These are phyloP conservation scores for Croton laevigatus DNA, from an alignment of 441 rosid species.

Conservation along the genomic window DNA sequence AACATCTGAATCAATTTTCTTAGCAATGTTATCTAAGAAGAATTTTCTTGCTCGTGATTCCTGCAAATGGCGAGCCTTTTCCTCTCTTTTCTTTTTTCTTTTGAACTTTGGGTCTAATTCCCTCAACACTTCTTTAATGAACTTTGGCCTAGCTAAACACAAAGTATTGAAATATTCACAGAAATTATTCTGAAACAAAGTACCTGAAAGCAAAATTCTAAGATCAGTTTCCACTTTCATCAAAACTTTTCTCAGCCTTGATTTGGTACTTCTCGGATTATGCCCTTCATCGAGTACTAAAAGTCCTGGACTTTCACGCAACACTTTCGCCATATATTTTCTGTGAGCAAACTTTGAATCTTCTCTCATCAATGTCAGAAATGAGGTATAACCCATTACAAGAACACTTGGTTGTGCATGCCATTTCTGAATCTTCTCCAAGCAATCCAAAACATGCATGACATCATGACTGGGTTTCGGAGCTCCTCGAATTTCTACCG, in stretches of 20 bases:
- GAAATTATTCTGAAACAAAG: constrained; percentile 95
- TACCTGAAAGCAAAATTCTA: constrained; percentile 84
- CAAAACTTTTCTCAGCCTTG: constrained; percentile 83
- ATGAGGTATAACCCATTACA: constrained; percentile 95
- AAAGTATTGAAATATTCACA: constrained; percentile 94
- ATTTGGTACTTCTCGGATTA: constrained; percentile 92
- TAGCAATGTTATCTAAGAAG: constrained; percentile 73
- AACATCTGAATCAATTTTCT: constrained; percentile 61
- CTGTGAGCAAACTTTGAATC: constrained; percentile 78
- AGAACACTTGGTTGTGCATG: constrained; percentile 89
- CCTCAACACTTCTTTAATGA: constrained; percentile 65
- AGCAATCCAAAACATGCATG: constrained; percentile 91
- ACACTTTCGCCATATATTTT: constrained; percentile 80
- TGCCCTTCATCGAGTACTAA: constrained; percentile 92
- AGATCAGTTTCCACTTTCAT: constrained; percentile 86
- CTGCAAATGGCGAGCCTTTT: constrained; percentile 62
- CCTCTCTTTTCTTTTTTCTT: constrained; percentile 33
- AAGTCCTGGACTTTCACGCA: constrained; percentile 86
- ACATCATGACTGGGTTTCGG: constrained; percentile 75
- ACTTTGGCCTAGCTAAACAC: constrained; percentile 88
- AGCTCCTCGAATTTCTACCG: constrained; percentile 40
- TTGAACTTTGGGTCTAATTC: constrained; percentile 63
- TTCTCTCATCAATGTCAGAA: constrained; percentile 82
- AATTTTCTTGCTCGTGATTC: constrained; percentile 85
- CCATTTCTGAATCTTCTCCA: constrained; percentile 95